A percentile compares a stretch with the other conserved stretches of the same genome.
Conservation (phyloP, 164 flowering plant genomes). For the Liriodendron chinense region DNA sequence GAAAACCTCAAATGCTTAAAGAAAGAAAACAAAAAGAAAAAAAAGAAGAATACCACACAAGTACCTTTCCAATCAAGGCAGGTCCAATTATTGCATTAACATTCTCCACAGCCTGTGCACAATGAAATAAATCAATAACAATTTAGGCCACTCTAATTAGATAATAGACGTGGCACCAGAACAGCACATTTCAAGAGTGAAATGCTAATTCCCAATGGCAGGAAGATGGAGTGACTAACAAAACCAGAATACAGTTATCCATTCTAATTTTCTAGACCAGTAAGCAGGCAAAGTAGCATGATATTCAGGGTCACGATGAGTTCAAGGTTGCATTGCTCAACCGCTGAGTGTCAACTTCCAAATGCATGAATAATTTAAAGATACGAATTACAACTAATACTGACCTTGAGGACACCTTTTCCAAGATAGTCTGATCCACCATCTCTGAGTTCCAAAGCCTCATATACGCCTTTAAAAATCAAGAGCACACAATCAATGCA, state of each 20-base stretch:
- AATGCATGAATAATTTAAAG: background rate
- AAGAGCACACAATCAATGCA: background rate
- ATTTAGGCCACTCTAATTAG: background rate
- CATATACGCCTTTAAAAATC: slow-evolving; percentile 38
- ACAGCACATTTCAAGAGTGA: background rate
- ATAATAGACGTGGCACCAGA: background rate
- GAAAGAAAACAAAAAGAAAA: background rate
- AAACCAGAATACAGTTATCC: background rate
- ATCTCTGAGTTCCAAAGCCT: slow-evolving; percentile 56
- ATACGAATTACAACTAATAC: background rate
- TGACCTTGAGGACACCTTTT: slow-evolving; percentile 58
- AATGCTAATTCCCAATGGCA: background rate
- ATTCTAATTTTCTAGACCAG: background rate
- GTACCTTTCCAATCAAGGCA: slow-evolving; percentile 56
- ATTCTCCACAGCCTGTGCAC: slow-evolving; percentile 50
- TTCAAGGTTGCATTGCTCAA: too few species aligned
- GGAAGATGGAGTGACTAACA: background rate
- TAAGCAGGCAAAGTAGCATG: too few species aligned
- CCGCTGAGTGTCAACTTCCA: background rate
- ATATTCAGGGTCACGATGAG: too few species aligned
- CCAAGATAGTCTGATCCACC: slow-evolving; percentile 61
- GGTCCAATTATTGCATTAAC: slow-evolving; percentile 56
- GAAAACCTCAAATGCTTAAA: background rate
- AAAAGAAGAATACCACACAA: background rate
- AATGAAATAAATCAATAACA: background rate